These are phyloP conservation scores for Eutypa lata DNA, from an alignment of 2,329 filamentous ascomycete species.

Conservation along the genomic window DNA sequence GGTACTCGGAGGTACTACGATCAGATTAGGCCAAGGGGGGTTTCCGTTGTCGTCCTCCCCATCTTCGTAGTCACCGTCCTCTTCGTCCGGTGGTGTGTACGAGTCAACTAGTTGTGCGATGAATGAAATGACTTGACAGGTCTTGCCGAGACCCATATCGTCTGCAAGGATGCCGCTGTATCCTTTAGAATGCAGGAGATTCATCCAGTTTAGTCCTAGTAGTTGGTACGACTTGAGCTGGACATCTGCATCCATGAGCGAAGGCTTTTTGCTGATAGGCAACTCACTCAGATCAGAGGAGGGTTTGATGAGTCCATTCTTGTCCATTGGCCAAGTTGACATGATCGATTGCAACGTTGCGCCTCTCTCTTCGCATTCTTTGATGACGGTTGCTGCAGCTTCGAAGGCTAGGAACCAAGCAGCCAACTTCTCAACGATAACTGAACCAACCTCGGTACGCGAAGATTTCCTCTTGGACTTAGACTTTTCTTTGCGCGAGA, in stretches of 20 bases:
- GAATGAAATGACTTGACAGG: slow-evolving; percentile 92
- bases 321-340: slow-evolving; percentile 26
- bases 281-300: slow-evolving; percentile 31
- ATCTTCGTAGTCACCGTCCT: slow-evolving; percentile 14
- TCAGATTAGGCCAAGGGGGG: slow-evolving; percentile 68
- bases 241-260: slow-evolving; percentile 67
- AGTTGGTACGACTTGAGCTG: slow-evolving; percentile 90
- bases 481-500: slow-evolving; percentile 43
- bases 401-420: slow-evolving; percentile 43
- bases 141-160: slow-evolving; percentile 97
- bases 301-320: slow-evolving; percentile 32
- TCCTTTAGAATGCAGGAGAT: slow-evolving; percentile 72
- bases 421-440: slow-evolving; percentile 39
- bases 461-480: slow-evolving; percentile 31
- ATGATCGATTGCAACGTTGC: slow-evolving; percentile 21
- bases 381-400: slow-evolving; percentile 37
- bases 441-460: slow-evolving; percentile 24
- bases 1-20: slow-evolving; percentile 90
- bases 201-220: slow-evolving; percentile 92
- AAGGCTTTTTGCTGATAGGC: slow-evolving; percentile 62
- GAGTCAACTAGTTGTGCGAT: slow-evolving; percentile 77
- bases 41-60: slow-evolving; percentile 20
- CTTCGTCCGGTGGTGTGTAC: slow-evolving; percentile 25
- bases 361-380: slow-evolving; percentile 47
- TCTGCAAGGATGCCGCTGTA: slow-evolving; percentile 91